Evolutionary conservation across 164 flowering plant genomes (phyloP), one percentile per base, ranked within the genome.

Genomic region (Tinospora cordifolia): DNA sequence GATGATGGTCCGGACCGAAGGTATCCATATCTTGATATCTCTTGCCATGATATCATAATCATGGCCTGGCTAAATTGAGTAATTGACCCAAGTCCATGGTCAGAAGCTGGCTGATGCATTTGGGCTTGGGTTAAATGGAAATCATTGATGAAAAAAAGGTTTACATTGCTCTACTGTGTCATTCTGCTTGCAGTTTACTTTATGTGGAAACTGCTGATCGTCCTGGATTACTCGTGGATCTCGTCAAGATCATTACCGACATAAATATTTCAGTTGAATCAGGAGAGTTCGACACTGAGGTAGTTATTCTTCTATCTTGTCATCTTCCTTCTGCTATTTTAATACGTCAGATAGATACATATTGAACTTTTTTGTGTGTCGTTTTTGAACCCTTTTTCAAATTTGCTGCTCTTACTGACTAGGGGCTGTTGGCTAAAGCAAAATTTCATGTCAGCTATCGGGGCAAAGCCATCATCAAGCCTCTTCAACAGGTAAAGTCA

Each of bases 261-360:
- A 90, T 90, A 71, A 87, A 80, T 74, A 38, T 95, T 60, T 72
- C 83, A 60, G 94, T 95, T 59, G 84, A 85, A 72, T 95, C 98
- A 3, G 99, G 99, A 76, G 99, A 95, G 70, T 95, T 95, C 69
- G 99, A 95, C 77, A 92, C 99, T 15, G 98, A 91, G 98, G 99
- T 94, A 71, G 72, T 51, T 9, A 59, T 34, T 34, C 19, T 8
- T 12, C 21, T 38, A 34, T 25, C 3, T 59, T 24, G 24, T 19
- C 24, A 66, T 72, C 47, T 59, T 22, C 24, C 15, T 22, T 39
- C 11, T 74, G 47, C 19, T 19, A 3, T 25, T 62, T 69, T 71
- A 25, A 12, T 68, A 30, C 13, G 11, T 38, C 15, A 46, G 26
- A 11, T 22, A 46, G 26, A 11, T 12, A n/a, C 60, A 26, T 71